Base-by-base conservation (phyloP, 2,329 filamentous ascomycete species). In the Fusarium sp. region DNA sequence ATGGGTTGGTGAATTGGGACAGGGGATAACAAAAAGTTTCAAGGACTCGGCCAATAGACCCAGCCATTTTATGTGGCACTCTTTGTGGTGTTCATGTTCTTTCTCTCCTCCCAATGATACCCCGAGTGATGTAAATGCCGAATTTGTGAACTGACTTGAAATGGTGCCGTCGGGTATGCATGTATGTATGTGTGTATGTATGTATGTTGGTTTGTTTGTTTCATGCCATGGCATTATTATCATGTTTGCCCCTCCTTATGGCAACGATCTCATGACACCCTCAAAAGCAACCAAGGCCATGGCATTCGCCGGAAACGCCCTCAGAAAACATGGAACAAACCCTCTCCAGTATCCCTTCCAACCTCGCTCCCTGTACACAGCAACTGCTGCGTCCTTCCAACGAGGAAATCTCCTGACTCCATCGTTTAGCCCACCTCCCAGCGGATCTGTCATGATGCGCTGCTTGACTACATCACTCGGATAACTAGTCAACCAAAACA, bases 381-480 rank as follows among this genome's bases (percentile, higher is more conserved):
- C 89, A 59, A 81, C 85, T 1, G 94, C 96, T 0, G 96, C 96
- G 75, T 96, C 90, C 80, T 87, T 90, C 96, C 96, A 98, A 56
- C 87, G 85, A 18, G 84, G 86, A 80, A 95, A 98, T 75, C 86
- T 89, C 70, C 90, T 88, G 66, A 88, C 85, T 15, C 93, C 91
- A 74, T 94, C 92, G 24, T 87, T 85, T 18, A 95, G 83, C 3
- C 85, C 86, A 2, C 92, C 92, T 3, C 93, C 95, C 59, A 98
- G 85, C 9, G 94, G 91, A 83, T 98, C 96, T 20, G 96, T 98
- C 96, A 99, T 98, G 80, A 99, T 93, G 38, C 95, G 89, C 86
- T 98, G 96, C 87, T 98, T 98, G 63, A 98, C 91, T 28, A 98
- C 94, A 81, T 98, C 96, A 54, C 91, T 93, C 4, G 96, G 96